phyloP scores from a whole-genome alignment of 371 early-diverging fungal species.

The Mycotypha africana region DNA sequence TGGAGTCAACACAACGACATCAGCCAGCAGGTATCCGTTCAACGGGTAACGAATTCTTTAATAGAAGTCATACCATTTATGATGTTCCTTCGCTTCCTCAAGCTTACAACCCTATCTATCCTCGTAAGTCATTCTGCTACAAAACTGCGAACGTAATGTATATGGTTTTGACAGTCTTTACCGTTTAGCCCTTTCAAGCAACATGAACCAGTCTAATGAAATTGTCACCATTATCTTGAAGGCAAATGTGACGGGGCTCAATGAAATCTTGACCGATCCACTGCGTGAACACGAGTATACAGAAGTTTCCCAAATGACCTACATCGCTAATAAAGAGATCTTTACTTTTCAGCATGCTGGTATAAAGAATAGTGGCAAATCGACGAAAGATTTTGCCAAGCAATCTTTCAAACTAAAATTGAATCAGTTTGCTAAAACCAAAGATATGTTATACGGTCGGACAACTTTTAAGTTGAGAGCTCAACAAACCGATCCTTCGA shows the following conservation, averaged over 20 bases:
- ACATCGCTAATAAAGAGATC: conserved; percentile 38
- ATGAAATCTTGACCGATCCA: conserved; percentile 22
- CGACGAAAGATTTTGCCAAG: conserved; percentile 46
- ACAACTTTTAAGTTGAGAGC: conserved; percentile 47
- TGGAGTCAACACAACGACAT: conserved; percentile 22
- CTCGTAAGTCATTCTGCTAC: conserved; percentile 29
- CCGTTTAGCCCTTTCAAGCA: conserved; percentile 29
- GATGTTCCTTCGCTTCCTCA: conserved; percentile 46
- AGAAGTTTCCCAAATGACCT: conserved; percentile 31
- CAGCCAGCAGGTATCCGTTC: conserved; percentile 24
- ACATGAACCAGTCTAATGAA: conserved; percentile 30
- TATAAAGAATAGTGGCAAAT: conserved; percentile 44
- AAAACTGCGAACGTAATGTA: too few relatives aligned
- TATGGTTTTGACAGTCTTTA: too few relatives aligned
- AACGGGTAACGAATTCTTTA: conserved; percentile 51
- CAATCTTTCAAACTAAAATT: conserved; percentile 48
- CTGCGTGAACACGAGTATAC: conserved; percentile 22
- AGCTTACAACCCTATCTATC: conserved; percentile 36
- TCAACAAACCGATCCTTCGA: conserved; percentile 48
- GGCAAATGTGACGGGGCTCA: conserved; percentile 28
- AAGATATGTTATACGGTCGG: conserved; percentile 34
- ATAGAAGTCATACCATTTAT: conserved; percentile 30
- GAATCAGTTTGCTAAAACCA: conserved; percentile 25
- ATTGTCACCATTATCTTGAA: conserved; percentile 43
- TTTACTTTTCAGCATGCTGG: conserved; percentile 35